Evolutionary conservation across 768 basidiomycete genomes (phyloP), one percentile per base, ranked within the genome.

Genomic region (Tulasnella calospora): DNA sequence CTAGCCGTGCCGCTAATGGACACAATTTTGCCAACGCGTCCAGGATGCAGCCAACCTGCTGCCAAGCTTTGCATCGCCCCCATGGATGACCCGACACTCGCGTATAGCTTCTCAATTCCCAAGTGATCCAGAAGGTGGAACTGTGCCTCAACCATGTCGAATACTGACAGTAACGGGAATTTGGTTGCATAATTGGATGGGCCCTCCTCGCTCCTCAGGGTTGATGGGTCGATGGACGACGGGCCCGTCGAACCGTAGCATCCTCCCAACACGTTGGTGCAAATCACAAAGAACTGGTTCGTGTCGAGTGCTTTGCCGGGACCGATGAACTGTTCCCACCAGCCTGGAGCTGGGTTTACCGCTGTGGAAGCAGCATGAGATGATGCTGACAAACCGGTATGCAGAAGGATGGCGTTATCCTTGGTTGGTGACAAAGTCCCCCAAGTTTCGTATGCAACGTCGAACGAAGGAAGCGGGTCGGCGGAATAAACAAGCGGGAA

Each of bases 271-370:
- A 96, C 96, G 84, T 99, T 99, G 13, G 96, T 94, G 86, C 98
- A 99, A 61, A 99, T 90, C 83, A 99, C 86, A 85, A 94, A 98
- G 87, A 92, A 98, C 76, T 90, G 89, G 82, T 95, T 87, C 8
- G 98, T 99, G 86, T 99, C 98, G 57, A 99, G 87, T 13, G 96
- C 90, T 82, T 92, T 95, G 73, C 94, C 94, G 5, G 97, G 95
- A 0, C 98, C 98, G 81, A 99, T 96, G 85, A 99, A 99, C 82
- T 93, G 92, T 85, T 99, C 94, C 98, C 98, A 99, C 98, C 98
- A 99, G 5, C 98, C 97, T 12, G 92, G 90, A 0, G 92, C 84
- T 1, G 92, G 88, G 81, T 97, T 99, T 4, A 86, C 83, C 4
- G 87, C 82, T 0, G 95, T 95, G 30, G 93, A 91, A 3, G 95